Evolutionary conservation across 352 stramenopile species (phyloP), one percentile per base, ranked within the genome.

Genomic region (Phytophthora vignae): DNA sequence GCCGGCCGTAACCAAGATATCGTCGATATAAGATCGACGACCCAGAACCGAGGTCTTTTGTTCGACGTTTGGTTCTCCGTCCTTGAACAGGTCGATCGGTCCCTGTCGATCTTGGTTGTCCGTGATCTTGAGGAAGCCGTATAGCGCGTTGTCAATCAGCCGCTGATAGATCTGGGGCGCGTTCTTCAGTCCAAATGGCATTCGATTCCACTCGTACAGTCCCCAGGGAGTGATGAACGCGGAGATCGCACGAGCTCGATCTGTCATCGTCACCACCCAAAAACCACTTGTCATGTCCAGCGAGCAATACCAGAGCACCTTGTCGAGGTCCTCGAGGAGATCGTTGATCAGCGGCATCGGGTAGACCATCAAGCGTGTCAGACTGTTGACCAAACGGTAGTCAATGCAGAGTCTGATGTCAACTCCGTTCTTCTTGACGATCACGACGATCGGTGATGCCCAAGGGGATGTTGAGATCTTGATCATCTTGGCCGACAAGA

Each of bases 321-420:
- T 42, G 33, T 42, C 33, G 8, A 42, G 11, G 2, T 42, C 33
- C 33, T 42, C 33, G 8, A 42, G 11, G 8, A 42, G 33, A 12
- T 12, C 33, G 33, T 42, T 42, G 33, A 42, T 42, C 8, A 42
- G 33, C 33, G 11, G 33, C 33, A 42, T 42, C 8, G 8, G 11
- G 11, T 12, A 42, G 8, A 42, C 33, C 49, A 77, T 71, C n/a
- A 74, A 22, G 3, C n/a, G 11, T 0, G 60, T 77, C 7, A 77
- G 17, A 0, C 4, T 3, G 27, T 70, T 72, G 1, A 70, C 55
- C 3, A 58, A 6, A 0, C 36, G 31, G 36, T 77, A 73, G 44
- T 76, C 69, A 22, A 76, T 76, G 29, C 69, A 71, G 11, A 71
- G 31, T 2, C 56, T 27, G 22, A 71, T 71, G 49, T 76, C 69